Evolutionary conservation across 2,329 filamentous ascomycete genomes (phyloP), one percentile per base, ranked within the genome.

Genomic region (Clonostachys chloroleuca): DNA sequence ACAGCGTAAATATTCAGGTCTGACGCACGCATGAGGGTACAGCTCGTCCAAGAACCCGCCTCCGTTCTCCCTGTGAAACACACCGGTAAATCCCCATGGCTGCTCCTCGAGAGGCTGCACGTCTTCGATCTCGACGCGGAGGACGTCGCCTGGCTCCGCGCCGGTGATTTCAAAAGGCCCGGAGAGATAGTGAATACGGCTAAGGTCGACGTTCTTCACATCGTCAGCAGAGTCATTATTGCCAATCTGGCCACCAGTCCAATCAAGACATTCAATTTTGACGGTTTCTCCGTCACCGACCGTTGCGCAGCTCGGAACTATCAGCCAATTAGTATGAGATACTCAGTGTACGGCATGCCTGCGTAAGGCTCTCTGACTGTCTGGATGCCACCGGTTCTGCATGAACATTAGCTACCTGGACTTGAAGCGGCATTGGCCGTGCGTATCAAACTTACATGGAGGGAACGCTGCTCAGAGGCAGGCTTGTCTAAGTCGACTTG

Each of bases 161-260:
- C 81, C 84, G 60, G 92, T 87, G 48, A 96, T 79, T 46, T 96
- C 87, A 54, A 96, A 96, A 0, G 92, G 92, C 0, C 92, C 92
- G 0, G 86, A 92, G 6, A 96, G 79, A 63, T 95, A 96, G 66
- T 96, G 92, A 42, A 95, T 80, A 48, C 81, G 78, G 18, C 88
- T 95, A 4, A 96, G 73, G 60, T 96, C 91, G 45, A 95, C 86
- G 53, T 94, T 84, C 51, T 83, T 83, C 49, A 96, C 71, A 60
- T 96, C 92, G 58, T 96, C 87, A n/a, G 92, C 92, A 34, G 79
- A 87, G 64, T 96, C 91, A 54, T 92, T 86, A 67, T 96, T 95
- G 47, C 80, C 78, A 59, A 96, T 95, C 58, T 96, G 91, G 3
- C 91, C 91, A 18, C 83, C 82, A 6, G 82, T 84, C 83, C 89